Evolutionary conservation across 1,284 basidiomycete species (phyloP).

Genomic region (Rhodotorula sp.): DNA sequence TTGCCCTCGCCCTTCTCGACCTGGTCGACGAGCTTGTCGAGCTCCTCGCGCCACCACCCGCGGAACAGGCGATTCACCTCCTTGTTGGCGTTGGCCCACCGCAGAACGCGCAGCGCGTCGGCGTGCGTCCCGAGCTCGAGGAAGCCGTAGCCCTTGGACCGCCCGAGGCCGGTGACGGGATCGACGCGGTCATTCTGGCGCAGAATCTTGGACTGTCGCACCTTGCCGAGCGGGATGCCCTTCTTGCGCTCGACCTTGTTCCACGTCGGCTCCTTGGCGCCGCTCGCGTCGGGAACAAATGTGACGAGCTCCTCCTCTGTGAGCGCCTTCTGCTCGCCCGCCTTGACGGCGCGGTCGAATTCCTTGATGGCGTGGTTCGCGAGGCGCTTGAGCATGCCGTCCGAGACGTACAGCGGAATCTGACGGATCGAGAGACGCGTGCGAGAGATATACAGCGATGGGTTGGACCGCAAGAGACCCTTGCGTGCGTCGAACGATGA

Average conservation of each 20-base stretch:
- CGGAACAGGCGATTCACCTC: conserved; percentile 66
- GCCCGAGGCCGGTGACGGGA: conserved; percentile 77
- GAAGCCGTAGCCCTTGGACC: conserved; percentile 93
- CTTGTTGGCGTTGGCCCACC: conserved; percentile 91
- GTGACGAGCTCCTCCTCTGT: conserved; percentile 68
- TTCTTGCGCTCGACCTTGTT: conserved; percentile 50
- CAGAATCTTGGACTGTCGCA: conserved; percentile 83
- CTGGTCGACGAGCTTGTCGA: conserved; percentile 65
- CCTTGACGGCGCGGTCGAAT: conserved; percentile 78
- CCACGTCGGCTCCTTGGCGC: conserved; percentile 48
- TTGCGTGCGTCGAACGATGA: conserved; percentile 79
- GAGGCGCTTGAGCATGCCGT: conserved; percentile 83
- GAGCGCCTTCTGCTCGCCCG: conserved; percentile 64
- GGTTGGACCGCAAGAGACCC: conserved; percentile 79
- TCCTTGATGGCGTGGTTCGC: conserved; percentile 75
- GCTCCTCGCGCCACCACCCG: conserved; percentile 80
- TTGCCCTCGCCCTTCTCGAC: conserved; percentile 43
- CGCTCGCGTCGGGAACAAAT: conserved; percentile 43
- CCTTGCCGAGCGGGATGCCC: conserved; percentile 61
- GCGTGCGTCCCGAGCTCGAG: conserved; percentile 83
- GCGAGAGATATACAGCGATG: conserved; percentile 88
- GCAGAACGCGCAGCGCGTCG: conserved; percentile 84
- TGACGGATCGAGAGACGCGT: conserved; percentile 92
- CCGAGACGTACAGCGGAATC: conserved; percentile 84
- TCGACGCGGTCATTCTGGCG: conserved; percentile 84